Conservation (phyloP, 2,329 filamentous ascomycete genomes). For the Diaporthe eres region DNA sequence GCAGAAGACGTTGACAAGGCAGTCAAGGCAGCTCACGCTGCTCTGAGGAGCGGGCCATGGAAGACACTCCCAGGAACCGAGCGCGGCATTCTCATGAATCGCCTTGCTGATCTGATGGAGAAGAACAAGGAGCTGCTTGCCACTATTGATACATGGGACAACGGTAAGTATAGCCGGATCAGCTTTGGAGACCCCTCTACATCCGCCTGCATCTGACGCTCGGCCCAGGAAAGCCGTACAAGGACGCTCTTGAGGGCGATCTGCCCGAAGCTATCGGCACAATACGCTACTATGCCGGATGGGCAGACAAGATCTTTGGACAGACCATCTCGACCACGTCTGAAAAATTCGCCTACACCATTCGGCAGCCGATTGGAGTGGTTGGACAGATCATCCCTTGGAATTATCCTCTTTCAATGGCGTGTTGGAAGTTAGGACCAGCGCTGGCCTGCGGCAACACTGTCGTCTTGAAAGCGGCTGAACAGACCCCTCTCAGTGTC, state of each 20-base stretch:
- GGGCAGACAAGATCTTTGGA: slow-evolving; percentile 83
- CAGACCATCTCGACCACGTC: slow-evolving; percentile 81
- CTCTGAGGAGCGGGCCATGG: slow-evolving; percentile 78
- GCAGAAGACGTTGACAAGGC: slow-evolving; percentile 77
- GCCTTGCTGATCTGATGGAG: slow-evolving; percentile 78
- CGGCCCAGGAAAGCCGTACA: slow-evolving; percentile 63
- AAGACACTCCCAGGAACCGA: slow-evolving; percentile 76
- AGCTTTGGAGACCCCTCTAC: fast-evolving
- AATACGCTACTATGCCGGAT: slow-evolving; percentile 83
- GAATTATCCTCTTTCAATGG: slow-evolving; percentile 85
- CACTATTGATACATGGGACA: slow-evolving; percentile 80
- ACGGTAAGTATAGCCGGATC: slow-evolving; percentile 69
- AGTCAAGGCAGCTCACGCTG: slow-evolving; percentile 78
- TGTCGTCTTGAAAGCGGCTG: slow-evolving; percentile 73
- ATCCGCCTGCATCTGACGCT: neutral
- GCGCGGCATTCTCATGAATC: slow-evolving; percentile 77
- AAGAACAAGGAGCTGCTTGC: slow-evolving; percentile 68
- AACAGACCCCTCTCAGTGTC: slow-evolving; percentile 75
- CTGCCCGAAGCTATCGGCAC: slow-evolving; percentile 63
- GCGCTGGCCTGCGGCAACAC: slow-evolving; percentile 75
- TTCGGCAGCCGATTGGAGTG: slow-evolving; percentile 83
- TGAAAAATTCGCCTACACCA: slow-evolving; percentile 81
- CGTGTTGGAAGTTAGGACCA: slow-evolving; percentile 84
- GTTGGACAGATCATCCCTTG: slow-evolving; percentile 84
- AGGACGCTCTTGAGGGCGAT: slow-evolving; percentile 74